Evolutionary conservation across 75 land plant genomes (phyloP), one percentile per base, ranked within the genome.

Genomic region (Cryptomeria japonica): DNA sequence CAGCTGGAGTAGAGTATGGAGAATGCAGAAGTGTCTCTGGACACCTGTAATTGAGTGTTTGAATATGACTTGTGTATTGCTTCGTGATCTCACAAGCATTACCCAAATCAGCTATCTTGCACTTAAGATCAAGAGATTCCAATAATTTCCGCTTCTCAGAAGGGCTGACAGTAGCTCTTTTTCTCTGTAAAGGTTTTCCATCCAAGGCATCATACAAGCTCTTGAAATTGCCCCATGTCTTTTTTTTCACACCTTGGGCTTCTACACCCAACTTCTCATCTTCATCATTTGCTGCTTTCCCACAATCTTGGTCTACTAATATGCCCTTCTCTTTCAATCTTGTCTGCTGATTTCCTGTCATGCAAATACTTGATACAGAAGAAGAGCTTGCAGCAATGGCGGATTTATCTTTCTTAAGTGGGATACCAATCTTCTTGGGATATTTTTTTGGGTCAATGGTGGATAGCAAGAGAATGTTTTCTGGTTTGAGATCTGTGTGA

Each of bases 401-500:
- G n/a, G 82, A 38, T 79, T 88, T 91, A 37, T 88, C 87, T 36
- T 87, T 92, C 46, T 47, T 89, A 18, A 88, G 93, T 34, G 92
- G 90, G 47, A 85, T 87, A 15, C 92, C 96, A 1, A 92, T 90
- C 73, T 88, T 88, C 34, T 87, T 86, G 0, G 95, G 93, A 80
- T 96, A 93, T 82, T 89, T 93, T 31, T 89, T 42, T 5, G 97
- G 93, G 70, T 96, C 95, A 14, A 96, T 89, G 87, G 89, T 89
- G 28, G 94, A 93, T 8, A 91, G 18, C 10, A 97, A 90, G 15
- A 97, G 89, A 22, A 97, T 93, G 86, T 97, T 97, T 82, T 96
- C 96, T 13, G 99, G 99, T 87, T 97, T 97, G 87, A 97, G 89
- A 88, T 97, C 99, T 8, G 97, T 97, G 91, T 97, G 97, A 34